Conservation (phyloP, 192 early-diverging fungal species). For the Linnemannia zychae region DNA sequence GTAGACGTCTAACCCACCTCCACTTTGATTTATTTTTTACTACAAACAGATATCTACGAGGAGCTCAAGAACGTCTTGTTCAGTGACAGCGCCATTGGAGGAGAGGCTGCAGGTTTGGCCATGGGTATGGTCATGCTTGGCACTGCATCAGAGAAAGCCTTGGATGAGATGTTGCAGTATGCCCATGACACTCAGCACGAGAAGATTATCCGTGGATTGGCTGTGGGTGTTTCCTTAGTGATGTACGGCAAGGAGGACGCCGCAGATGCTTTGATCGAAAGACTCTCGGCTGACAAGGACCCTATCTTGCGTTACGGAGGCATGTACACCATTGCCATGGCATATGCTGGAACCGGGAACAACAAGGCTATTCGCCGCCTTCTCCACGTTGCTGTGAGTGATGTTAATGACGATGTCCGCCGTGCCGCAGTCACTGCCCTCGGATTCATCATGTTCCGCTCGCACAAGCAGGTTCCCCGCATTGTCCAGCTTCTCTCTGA, state of each 20-base stretch:
- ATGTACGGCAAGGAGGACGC: conserved; percentile 98
- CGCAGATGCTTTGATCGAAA: conserved; percentile 92
- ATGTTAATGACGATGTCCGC: conserved; percentile 99
- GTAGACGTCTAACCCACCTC: background rate
- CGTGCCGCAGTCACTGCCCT: conserved; percentile 97
- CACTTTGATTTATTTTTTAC: background rate
- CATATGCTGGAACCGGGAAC: conserved; percentile 97
- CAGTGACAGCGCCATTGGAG: conserved; percentile 96
- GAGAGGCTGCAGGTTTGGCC: conserved; percentile 95
- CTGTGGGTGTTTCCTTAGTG: conserved; percentile 93
- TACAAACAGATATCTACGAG: conserved; percentile 82
- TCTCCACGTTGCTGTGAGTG: conserved; percentile 97
- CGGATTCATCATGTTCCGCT: conserved; percentile 94
- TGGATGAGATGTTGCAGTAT: conserved; percentile 97
- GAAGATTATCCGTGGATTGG: conserved; percentile 98
- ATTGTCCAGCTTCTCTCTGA: conserved; percentile 97
- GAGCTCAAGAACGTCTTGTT: conserved; percentile 91
- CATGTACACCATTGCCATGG: conserved; percentile 98
- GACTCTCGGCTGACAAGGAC: conserved; percentile 92
- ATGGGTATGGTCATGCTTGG: conserved; percentile 99
- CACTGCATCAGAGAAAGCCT: conserved; percentile 79
- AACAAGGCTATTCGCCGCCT: conserved; percentile 95
- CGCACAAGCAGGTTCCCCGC: conserved; percentile 96
- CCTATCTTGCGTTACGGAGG: conserved; percentile 96
- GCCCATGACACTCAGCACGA: conserved; percentile 99